Evolutionary conservation across 331 rosid species (phyloP), one percentile per base, ranked within the genome.

Genomic region (Malus hybrid): DNA sequence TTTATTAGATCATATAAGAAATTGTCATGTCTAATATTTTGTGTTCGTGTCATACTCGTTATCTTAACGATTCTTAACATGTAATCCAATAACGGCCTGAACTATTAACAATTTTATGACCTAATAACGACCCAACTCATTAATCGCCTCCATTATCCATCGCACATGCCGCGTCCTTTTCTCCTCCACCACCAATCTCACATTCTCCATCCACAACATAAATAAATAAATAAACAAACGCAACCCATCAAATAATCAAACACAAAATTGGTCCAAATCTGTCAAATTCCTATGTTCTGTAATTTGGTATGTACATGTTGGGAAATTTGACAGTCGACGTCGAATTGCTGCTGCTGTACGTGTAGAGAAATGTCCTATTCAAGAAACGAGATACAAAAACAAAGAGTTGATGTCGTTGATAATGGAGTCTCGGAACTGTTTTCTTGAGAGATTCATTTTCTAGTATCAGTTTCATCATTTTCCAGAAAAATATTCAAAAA

Each of bases 341-440:
- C 96, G 0, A 86, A 80, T 29, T 93, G 96, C 16, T 93, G 94
- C 6, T 90, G 87, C 6, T 88, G 94, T 75, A 91, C 60, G 71
- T 87, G 94, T 3, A 75, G 48, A 5, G 90, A 84, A 42, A 89
- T 58, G 81, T 93, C 94, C 22, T 88, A 86, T 3, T 92, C 97
- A 0, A 91, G 93, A 56, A 89, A 91, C 6, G 89, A 88, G 72
- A 86, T 79, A 78, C 4, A 79, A 78, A 48, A 82, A 67, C 20
- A 24, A 80, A 57, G 63, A 26, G 29, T n/a, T 20, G 6, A 57
- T 10, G 22, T 16, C 26, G 39, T 85, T 80, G 26, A 77, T 81
- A 42, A 74, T 50, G 0, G 88, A 77, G 14, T 93, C 96, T n/a
- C 91, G 81, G 1, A 86, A 75, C 2, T 91, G 91, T 52, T 93